phyloP scores from a whole-genome alignment of 352 stramenopile genomes.

The Phytophthora pinifolia region DNA sequence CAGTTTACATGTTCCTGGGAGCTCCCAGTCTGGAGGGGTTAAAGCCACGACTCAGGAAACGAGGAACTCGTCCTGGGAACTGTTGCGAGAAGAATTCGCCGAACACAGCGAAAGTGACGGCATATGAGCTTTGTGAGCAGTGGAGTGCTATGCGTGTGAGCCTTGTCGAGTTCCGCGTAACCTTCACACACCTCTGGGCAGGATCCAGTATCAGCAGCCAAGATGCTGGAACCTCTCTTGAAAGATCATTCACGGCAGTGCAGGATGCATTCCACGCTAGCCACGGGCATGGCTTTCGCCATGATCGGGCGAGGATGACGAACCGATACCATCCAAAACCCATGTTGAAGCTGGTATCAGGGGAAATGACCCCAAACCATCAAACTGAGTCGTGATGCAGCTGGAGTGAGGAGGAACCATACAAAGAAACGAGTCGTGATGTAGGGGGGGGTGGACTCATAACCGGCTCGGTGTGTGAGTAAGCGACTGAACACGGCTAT shows the following conservation, averaged over 20 bases:
- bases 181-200: neutral
- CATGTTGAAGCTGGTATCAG: too few species aligned
- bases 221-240: conserved; percentile 1
- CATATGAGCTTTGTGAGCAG: neutral
- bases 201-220: too few species aligned
- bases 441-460: too few species aligned
- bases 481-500: neutral
- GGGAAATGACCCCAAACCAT: too few species aligned
- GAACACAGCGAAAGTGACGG: neutral
- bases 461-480: neutral
- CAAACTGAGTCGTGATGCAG: too few species aligned
- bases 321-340: too few species aligned
- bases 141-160: conserved; percentile 1
- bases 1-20: neutral
- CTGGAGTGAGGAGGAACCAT: too few species aligned
- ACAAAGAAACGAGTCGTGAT: too few species aligned
- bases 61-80: neutral
- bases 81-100: conserved; percentile 3
- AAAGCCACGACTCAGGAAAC: neutral
- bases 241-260: conserved; percentile 2
- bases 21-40: conserved; percentile 1
- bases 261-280: neutral
- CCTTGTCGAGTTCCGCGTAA: neutral
- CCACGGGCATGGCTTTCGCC: neutral
- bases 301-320: conserved; percentile 1